Evolutionary conservation across 805 yeast species (phyloP), one percentile per base, ranked within the genome.

Genomic region (Candida chauliodis): DNA sequence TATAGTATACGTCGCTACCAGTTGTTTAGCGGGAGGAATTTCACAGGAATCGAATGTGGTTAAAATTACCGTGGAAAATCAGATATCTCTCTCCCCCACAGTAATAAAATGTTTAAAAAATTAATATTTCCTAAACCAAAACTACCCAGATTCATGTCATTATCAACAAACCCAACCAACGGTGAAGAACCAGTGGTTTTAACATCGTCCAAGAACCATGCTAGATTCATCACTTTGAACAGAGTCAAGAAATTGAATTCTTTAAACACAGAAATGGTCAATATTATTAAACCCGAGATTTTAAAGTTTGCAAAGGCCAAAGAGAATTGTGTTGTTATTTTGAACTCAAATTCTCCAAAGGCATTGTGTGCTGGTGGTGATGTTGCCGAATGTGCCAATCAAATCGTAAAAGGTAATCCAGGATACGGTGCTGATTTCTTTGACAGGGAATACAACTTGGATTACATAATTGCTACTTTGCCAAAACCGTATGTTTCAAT

Each of bases 331-430:
- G 54, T 86, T 40, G 64, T 91, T 26, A 69, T 93, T 30, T 66
- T 91, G 45, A 80, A 78, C 40, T 82, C 91, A 22, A 69, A 61
- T 44, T 61, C 73, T n/a, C 77, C 78, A 17, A 79, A 78, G 55
- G 81, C 95, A 1, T 79, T 91, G 44, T 88, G 97, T 61, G 95
- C 98, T 22, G 99, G 99, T 34, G 99, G 98, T 20, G 99, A 91
- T 59, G 95, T 91, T 30, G 81, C 91, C 28, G 78, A 76, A 36
- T 80, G 89, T 51, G 95, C 91, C 17, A 69, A 69, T 37, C 66
- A 67, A 44, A 84, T 84, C 51, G 49, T 70, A 25, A 49, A 58
- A 2, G 76, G 73, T 10, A 56, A 78, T 17, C 59, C 72, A 1
- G 56, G 53, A 9, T 63, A 70, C 29, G 78, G 88, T 2, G 55